phyloP scores from a whole-genome alignment of 2,329 filamentous ascomycete species.

The Fusarium ambrosium region DNA sequence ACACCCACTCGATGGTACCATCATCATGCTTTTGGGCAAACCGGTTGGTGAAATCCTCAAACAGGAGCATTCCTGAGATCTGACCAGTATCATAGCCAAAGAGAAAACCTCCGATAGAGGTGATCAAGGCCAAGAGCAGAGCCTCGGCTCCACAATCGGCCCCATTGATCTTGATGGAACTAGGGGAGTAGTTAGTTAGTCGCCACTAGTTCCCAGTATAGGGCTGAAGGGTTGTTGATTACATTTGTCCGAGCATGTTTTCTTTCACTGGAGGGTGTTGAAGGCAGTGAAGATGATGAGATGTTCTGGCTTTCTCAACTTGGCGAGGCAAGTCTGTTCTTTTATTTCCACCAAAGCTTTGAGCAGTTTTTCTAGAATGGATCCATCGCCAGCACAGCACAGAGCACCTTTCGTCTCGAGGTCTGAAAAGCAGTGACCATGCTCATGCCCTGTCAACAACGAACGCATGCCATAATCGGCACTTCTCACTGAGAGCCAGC shows the following conservation, averaged over 20 bases:
- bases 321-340: background rate
- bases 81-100: slow-evolving; percentile 74
- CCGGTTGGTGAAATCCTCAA: slow-evolving; percentile 64
- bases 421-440: slow-evolving; percentile 3
- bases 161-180: slow-evolving; percentile 56
- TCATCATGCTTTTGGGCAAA: slow-evolving; percentile 61
- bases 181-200: slow-evolving; percentile 20
- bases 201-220: background rate
- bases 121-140: slow-evolving; percentile 62
- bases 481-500: background rate
- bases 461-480: slow-evolving; percentile 1
- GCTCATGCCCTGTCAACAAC: background rate
- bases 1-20: slow-evolving; percentile 55
- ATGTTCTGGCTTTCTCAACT: background rate
- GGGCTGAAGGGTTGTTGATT: background rate
- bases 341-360: slow-evolving; percentile 8
- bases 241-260: slow-evolving; percentile 29
- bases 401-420: slow-evolving; percentile 3
- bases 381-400: slow-evolving; percentile 5
- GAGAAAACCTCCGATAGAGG: slow-evolving; percentile 70
- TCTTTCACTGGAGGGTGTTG: background rate
- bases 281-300: background rate
- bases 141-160: slow-evolving; percentile 56
- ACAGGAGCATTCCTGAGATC: slow-evolving; percentile 64
- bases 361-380: slow-evolving; percentile 1